phyloP scores from a whole-genome alignment of 2,329 filamentous ascomycete genomes.

The Myriosclerotinia curreyana region DNA sequence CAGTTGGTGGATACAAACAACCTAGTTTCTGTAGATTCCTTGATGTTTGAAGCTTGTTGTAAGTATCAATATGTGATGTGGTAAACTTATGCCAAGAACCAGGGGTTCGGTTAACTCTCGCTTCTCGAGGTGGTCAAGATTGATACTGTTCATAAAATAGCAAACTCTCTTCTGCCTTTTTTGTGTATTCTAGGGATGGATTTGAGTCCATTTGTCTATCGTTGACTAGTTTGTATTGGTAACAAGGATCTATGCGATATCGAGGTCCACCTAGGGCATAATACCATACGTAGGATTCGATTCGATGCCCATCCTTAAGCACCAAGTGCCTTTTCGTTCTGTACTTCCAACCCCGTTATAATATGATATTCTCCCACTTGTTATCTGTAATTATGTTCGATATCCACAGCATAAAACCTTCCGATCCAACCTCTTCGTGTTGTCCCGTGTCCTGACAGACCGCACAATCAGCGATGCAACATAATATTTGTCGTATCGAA shows the following conservation, averaged over 20 bases:
- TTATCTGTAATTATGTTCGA: too few species aligned
- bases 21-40: background rate
- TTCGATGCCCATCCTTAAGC: background rate
- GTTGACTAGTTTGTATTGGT: background rate
- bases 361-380: background rate
- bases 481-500: background rate
- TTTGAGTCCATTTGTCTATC: background rate
- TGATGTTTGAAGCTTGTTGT: background rate
- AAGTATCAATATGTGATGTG: background rate
- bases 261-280: background rate
- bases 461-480: background rate
- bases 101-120: background rate
- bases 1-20: too few species aligned
- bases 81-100: background rate
- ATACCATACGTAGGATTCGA: background rate
- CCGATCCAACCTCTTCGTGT: too few species aligned
- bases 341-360: background rate
- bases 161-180: background rate
- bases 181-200: background rate
- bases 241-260: rapidly evolving
- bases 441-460: background rate
- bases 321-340: too few species aligned
- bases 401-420: too few species aligned
- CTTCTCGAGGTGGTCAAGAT: background rate
- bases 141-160: background rate